Evolutionary conservation across 495 filamentous ascomycete species (phyloP).

Genomic region (Aspergillus cristatus): DNA sequence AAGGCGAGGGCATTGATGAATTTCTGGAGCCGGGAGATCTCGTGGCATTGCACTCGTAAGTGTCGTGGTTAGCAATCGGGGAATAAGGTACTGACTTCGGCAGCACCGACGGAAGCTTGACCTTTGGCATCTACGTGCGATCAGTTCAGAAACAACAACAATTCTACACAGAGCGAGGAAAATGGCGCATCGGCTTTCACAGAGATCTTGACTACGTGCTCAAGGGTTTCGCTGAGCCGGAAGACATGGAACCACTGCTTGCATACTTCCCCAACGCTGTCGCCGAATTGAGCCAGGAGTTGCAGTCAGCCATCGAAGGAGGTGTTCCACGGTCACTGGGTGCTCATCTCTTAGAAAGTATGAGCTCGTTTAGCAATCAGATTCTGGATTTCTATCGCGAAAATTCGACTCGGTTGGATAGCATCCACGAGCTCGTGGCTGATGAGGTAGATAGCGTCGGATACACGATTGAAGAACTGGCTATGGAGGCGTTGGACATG

Average conservation of each 20-base stretch:
- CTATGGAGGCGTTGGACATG: constrained; percentile 40
- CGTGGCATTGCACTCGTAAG: constrained; percentile 49
- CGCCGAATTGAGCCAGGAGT: constrained; percentile 29
- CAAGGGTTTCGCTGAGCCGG: constrained; percentile 49
- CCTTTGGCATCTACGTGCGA: constrained; percentile 61
- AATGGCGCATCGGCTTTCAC: constrained; percentile 52
- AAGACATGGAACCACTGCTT: constrained; percentile 49
- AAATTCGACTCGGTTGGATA: constrained; percentile 43
- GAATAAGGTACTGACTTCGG: background rate
- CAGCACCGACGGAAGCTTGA: constrained; percentile 32
- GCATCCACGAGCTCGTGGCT: constrained; percentile 36
- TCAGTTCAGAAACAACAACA: constrained; percentile 53
- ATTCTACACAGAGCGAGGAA: constrained; percentile 63
- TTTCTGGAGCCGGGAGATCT: constrained; percentile 63
- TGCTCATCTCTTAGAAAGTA: constrained; percentile 23
- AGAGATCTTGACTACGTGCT: constrained; percentile 50
- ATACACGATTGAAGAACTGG: constrained; percentile 55
- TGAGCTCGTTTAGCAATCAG: constrained; percentile 22
- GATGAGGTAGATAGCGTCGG: constrained; percentile 38
- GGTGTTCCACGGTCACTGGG: constrained; percentile 33
- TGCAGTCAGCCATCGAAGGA: constrained; percentile 31
- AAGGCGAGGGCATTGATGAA: constrained; percentile 23
- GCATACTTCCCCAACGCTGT: constrained; percentile 50
- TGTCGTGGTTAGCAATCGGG: constrained; percentile 6
- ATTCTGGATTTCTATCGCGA: constrained; percentile 28